Evolutionary conservation across 495 filamentous ascomycete genomes (phyloP).

Genomic region (Lasiosphaeria hispida): DNA sequence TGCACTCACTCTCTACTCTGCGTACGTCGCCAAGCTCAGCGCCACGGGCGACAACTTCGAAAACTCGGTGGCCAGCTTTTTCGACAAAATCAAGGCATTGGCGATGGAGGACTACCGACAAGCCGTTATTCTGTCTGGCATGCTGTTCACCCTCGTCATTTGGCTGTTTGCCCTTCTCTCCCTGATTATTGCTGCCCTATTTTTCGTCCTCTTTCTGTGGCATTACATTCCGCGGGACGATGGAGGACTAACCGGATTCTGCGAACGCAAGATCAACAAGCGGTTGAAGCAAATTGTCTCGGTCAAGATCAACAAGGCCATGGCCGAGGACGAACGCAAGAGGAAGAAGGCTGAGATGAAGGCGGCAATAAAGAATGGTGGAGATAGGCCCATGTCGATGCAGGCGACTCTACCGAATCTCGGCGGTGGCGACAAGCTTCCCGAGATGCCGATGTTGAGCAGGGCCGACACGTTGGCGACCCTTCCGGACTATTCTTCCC

Average conservation of each 20-base stretch:
- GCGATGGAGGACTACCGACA: constrained; percentile 69
- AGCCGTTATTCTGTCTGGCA: constrained; percentile 77
- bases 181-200: constrained; percentile 65
- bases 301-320: constrained; percentile 77
- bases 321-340: constrained; percentile 67
- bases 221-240: constrained; percentile 78
- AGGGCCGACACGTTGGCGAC: constrained; percentile 68
- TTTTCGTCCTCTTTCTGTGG: constrained; percentile 87
- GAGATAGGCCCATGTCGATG: constrained; percentile 50
- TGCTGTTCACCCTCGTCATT: constrained; percentile 87
- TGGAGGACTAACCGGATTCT: constrained; percentile 78
- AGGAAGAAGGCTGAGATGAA: constrained; percentile 56
- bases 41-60: constrained; percentile 58
- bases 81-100: constrained; percentile 70
- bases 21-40: constrained; percentile 66
- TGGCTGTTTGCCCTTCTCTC: constrained; percentile 82
- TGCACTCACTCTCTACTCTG: constrained; percentile 76
- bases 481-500: constrained; percentile 58
- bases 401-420: constrained; percentile 60
- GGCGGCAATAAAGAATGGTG: constrained; percentile 53
- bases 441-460: constrained; percentile 57
- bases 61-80: constrained; percentile 59
- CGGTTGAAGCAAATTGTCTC: constrained; percentile 77
- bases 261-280: constrained; percentile 81
- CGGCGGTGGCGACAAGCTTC: constrained; percentile 50